A percentile compares a stretch with the other conserved stretches of the same genome.
These are phyloP conservation scores for Trichoderma arundinaceum DNA, from an alignment of 2,329 filamentous ascomycete genomes.

Conservation along the genomic window DNA sequence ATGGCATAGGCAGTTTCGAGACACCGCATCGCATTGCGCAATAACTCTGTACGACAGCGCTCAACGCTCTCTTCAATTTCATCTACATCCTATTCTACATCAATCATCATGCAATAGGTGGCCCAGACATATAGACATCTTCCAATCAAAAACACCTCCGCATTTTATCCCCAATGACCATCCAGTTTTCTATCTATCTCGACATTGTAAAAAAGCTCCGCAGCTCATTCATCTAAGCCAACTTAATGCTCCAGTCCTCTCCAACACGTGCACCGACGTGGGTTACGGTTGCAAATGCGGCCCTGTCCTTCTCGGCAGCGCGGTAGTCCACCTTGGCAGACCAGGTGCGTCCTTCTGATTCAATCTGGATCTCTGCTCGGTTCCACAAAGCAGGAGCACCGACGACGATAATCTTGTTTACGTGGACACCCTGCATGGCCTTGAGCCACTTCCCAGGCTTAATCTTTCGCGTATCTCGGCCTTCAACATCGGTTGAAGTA, in stretches of 20 bases:
- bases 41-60: neutral
- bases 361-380: conserved; percentile 64
- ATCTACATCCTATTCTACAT: conserved; percentile 4
- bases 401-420: conserved; percentile 85
- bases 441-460: conserved; percentile 74
- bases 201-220: neutral
- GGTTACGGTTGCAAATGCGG: conserved; percentile 59
- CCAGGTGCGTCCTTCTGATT: conserved; percentile 59
- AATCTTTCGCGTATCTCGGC: conserved; percentile 57
- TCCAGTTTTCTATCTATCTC: conserved; percentile 9
- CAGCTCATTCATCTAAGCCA: conserved; percentile 32
- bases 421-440: conserved; percentile 74
- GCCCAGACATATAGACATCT: neutral
- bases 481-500: conserved; percentile 70
- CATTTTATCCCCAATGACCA: neutral
- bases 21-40: too few relatives aligned
- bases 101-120: conserved; percentile 3
- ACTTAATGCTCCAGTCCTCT: conserved; percentile 58
- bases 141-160: neutral
- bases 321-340: conserved; percentile 66
- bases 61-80: conserved; percentile 20
- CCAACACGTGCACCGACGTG: conserved; percentile 59
- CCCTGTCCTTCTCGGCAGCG: conserved; percentile 52
- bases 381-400: conserved; percentile 77
- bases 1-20: too few relatives aligned